Base-by-base conservation (phyloP, 768 basidiomycete species). In the Gelatoporia subvermispora region DNA sequence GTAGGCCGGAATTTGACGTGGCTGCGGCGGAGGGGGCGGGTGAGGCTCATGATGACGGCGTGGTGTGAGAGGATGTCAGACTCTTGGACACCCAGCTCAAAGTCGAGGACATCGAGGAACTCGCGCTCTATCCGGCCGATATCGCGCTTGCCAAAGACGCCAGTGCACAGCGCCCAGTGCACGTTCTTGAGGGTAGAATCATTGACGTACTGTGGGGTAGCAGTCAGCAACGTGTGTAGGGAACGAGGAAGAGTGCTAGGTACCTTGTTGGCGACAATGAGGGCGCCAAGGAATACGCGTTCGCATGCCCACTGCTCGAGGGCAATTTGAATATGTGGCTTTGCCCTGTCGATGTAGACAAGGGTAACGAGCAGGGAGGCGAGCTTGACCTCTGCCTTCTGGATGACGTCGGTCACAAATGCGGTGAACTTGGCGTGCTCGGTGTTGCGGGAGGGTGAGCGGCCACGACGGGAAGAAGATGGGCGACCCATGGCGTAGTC, bases 171-270 rank as follows among this genome's bases (percentile, higher is more conserved):
- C 8, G 86, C 84, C 90, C 90, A 93, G 65, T 93, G 90, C 43
- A 87, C 75, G 68, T 93, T 93, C 75, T 93, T 93, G 15, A 92
- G 76, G 22, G 88, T 89, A 15, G 86, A 90, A 64, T 94, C 92
- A 64, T 93, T 92, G 31, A 86, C 71, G 62, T 93, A 93, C 81
- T 88, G 51, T 18, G 37, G 28, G 34, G 42, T 40, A 45, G 41
- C 48, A 36, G 45, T 53, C 28, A 46, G 28, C 23, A 17, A 23
- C 35, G 34, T 44, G 43, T 22, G 17, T 15, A 55, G 47, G 55
- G 35, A 25, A 21, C 25, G 43, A 45, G 55, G 52, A 67, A 55
- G 45, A 41, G 4, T 45, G 34, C 22, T 2, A 59, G 59, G 58
- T 63, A 87, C 85, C 75, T 93, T 94, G 69, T 85, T 85, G 7